phyloP scores from a whole-genome alignment of 2,329 filamentous ascomycete genomes.

The Fusarium decemcellulare region DNA sequence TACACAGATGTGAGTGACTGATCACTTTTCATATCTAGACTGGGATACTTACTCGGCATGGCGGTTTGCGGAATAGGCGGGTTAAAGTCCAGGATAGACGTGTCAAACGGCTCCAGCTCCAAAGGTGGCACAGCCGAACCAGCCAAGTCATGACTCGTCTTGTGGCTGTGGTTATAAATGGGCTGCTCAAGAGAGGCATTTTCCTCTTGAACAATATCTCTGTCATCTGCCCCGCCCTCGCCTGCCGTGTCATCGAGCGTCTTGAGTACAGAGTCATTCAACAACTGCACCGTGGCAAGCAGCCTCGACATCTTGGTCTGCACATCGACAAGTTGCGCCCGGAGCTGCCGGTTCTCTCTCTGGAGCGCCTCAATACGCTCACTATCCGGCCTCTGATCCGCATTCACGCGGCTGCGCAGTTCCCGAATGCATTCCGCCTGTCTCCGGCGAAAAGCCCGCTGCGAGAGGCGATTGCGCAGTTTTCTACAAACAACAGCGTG shows the following conservation, averaged over 20 bases:
- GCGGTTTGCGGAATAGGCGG: background rate
- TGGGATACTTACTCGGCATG: no score
- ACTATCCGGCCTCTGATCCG: slow-evolving; percentile 38
- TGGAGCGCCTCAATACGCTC: slow-evolving; percentile 45
- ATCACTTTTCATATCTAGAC: fast-evolving
- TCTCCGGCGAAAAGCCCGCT: slow-evolving; percentile 50
- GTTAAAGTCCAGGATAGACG: slow-evolving; percentile 15
- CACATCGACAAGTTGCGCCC: slow-evolving; percentile 48
- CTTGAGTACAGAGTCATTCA: slow-evolving; percentile 43
- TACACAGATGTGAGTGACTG: background rate
- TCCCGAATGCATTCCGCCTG: slow-evolving; percentile 49
- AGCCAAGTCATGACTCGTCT: background rate
- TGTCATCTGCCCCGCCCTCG: background rate
- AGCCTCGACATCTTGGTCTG: slow-evolving; percentile 46
- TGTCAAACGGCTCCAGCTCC: slow-evolving; percentile 9
- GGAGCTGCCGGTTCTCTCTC: slow-evolving; percentile 44
- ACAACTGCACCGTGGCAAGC: slow-evolving; percentile 42
- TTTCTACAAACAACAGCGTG: slow-evolving; percentile 35
- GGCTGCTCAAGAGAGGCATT: background rate
- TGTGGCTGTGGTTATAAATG: fast-evolving
- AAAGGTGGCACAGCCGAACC: background rate
- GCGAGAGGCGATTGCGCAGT: slow-evolving; percentile 51
- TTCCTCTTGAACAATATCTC: background rate
- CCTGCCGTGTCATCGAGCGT: slow-evolving; percentile 39
- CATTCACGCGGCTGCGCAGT: slow-evolving; percentile 41